Percentiles rank a stretch among this genome's conserved stretches.
These are phyloP conservation scores for Eimeria tenella DNA, from an alignment of 169 alveolate species.

Conservation along the genomic window DNA sequence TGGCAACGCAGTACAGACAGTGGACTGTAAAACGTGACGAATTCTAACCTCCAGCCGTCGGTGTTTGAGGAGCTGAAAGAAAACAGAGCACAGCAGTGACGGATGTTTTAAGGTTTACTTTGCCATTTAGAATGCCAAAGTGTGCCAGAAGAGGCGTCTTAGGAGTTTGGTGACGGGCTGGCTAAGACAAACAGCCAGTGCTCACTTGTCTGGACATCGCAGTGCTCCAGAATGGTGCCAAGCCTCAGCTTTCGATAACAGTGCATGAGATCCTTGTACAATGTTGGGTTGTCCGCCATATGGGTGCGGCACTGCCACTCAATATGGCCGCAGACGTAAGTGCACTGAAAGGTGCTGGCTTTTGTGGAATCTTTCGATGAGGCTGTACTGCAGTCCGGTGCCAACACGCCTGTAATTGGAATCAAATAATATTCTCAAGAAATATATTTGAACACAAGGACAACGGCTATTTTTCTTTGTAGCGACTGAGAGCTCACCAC, in stretches of 20 bases:
- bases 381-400: slow-evolving; percentile 54
- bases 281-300: slow-evolving; percentile 43
- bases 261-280: slow-evolving; percentile 54
- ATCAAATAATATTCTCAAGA: background rate
- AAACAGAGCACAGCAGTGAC: background rate
- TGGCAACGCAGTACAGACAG: background rate
- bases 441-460: background rate
- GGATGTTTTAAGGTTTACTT: background rate
- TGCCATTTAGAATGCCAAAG: background rate
- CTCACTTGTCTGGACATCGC: slow-evolving; percentile 53
- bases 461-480: background rate
- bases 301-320: slow-evolving; percentile 48
- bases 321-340: slow-evolving; percentile 30
- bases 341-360: slow-evolving; percentile 40
- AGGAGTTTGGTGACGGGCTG: too few relatives aligned
- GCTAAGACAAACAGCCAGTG: too few relatives aligned
- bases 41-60: slow-evolving; percentile 51
- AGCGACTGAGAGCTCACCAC: slow-evolving; percentile 11
- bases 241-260: slow-evolving; percentile 15
- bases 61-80: slow-evolving; percentile 25
- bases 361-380: background rate
- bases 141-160: background rate
- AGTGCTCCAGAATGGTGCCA: slow-evolving; percentile 22
- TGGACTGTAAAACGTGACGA: background rate
- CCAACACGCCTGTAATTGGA: slow-evolving; percentile 16